phyloP scores from a whole-genome alignment of 2,329 filamentous ascomycete species.

The Zelopaecilomyces penicillatus region DNA sequence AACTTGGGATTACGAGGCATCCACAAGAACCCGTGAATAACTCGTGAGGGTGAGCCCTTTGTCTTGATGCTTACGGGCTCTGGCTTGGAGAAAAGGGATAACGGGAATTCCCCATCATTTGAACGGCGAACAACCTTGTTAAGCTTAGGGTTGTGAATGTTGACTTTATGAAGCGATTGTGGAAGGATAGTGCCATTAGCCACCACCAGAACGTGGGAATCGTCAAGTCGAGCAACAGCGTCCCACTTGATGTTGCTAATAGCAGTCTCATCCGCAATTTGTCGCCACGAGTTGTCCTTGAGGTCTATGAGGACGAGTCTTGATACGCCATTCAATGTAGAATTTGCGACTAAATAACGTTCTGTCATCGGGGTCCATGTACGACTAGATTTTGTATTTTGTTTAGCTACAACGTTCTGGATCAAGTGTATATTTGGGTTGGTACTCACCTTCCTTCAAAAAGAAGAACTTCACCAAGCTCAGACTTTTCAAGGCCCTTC shows the following conservation, averaged over 20 bases:
- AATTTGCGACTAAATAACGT: slow-evolving; percentile 26
- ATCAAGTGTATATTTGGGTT: too few species aligned
- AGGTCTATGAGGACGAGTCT: slow-evolving; percentile 32
- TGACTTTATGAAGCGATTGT: slow-evolving; percentile 26
- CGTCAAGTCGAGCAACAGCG: slow-evolving; percentile 25
- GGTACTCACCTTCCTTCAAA: slow-evolving; percentile 22
- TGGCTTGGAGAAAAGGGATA: slow-evolving; percentile 28
- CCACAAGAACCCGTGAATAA: slow-evolving; percentile 39
- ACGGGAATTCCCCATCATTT: slow-evolving; percentile 21
- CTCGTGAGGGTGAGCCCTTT: slow-evolving; percentile 18
- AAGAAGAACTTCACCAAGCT: slow-evolving; percentile 28
- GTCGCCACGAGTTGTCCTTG: slow-evolving; percentile 18
- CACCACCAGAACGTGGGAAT: slow-evolving; percentile 29
- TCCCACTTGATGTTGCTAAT: slow-evolving; percentile 27
- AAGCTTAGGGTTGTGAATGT: slow-evolving; percentile 16
- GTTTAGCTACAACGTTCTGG: too few species aligned
- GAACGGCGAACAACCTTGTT: slow-evolving; percentile 25
- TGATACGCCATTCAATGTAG: slow-evolving; percentile 23
- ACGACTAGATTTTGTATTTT: slow-evolving; percentile 19
- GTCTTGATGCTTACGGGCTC: slow-evolving; percentile 24
- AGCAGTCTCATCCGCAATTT: slow-evolving; percentile 20
- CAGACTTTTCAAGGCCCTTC: slow-evolving; percentile 31
- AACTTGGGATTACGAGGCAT: slow-evolving; percentile 40
- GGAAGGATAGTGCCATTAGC: slow-evolving; percentile 25
- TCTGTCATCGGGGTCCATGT: slow-evolving; percentile 31